Evolutionary conservation across 1,284 basidiomycete species (phyloP).

Genomic region (Bjerkandera adusta): DNA sequence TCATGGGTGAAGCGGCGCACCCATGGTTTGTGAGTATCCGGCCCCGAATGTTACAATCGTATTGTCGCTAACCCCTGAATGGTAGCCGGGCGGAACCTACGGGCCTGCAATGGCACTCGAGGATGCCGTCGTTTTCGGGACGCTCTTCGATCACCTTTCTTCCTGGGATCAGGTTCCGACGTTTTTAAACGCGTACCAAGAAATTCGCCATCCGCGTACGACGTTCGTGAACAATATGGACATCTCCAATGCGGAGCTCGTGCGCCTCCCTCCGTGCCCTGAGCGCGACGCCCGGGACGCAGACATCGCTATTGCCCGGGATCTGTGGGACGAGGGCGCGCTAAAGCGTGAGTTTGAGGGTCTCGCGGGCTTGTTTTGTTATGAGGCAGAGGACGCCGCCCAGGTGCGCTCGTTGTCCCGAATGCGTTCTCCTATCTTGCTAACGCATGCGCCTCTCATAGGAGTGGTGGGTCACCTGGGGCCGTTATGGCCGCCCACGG

Average conservation of each 20-base stretch:
- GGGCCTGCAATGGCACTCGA: conserved; percentile 27
- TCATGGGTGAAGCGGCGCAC: conserved; percentile 18
- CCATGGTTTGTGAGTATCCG: conserved; percentile 15
- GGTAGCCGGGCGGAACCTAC: conserved; percentile 25
- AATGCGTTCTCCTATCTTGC: background rate
- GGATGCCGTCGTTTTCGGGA: conserved; percentile 30
- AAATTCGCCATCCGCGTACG: conserved; percentile 22
- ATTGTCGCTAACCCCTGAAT: background rate
- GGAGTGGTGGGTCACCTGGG: conserved; percentile 18
- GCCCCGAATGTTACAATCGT: background rate
- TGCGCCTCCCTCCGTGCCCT: conserved; percentile 18
- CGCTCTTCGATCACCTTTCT: conserved; percentile 25
- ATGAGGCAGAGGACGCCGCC: conserved; percentile 16
- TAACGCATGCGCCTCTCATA: background rate
- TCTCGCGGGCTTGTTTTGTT: conserved; percentile 14
- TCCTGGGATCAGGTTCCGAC: conserved; percentile 18
- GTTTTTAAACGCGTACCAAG: conserved; percentile 27
- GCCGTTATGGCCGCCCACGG: conserved; percentile 13
- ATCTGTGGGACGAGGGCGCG: conserved; percentile 20
- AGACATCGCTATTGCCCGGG: conserved; percentile 11
- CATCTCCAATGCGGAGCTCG: conserved; percentile 14
- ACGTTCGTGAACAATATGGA: conserved; percentile 19
- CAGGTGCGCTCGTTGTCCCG: conserved; percentile 6
- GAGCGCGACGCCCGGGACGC: conserved; percentile 18
- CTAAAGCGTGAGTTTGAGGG: conserved; percentile 20